Percentiles rank a stretch among this genome's conserved stretches.
Evolutionary conservation across 208 protist species (phyloP).

Genomic region (Herpetomonas muscarum): DNA sequence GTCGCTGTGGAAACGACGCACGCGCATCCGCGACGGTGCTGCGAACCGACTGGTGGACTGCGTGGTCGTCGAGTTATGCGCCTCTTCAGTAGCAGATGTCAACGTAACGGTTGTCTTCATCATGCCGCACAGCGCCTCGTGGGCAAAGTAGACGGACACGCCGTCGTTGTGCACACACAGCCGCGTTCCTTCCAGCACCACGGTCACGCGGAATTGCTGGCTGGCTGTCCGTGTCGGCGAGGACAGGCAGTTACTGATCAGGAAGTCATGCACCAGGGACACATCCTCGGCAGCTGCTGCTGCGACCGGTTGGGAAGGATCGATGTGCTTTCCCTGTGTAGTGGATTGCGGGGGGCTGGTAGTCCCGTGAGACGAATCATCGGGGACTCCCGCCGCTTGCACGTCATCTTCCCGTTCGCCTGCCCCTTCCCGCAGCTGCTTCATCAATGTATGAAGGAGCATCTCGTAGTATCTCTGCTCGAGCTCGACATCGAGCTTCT

Average conservation of each 20-base stretch:
- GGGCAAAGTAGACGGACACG: conserved; percentile 11
- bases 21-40: too few relatives aligned
- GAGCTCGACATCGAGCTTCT: conserved; percentile 25
- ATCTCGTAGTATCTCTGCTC: conserved; percentile 43
- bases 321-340: background rate
- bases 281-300: background rate
- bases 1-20: too few relatives aligned
- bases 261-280: background rate
- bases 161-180: conserved; percentile 12
- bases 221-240: background rate
- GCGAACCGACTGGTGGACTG: too few relatives aligned
- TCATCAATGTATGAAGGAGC: conserved; percentile 28
- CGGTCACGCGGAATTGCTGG: conserved; percentile 3
- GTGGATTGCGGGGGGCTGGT: background rate
- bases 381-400: too few relatives aligned
- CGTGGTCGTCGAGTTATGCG: too few relatives aligned
- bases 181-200: conserved; percentile 4
- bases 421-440: conserved; percentile 20
- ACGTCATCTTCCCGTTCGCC: conserved; percentile 1
- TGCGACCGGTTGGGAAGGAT: too few relatives aligned
- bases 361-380: too few relatives aligned
- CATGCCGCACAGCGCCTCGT: conserved; percentile 2
- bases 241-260: background rate
- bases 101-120: background rate
- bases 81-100: too few relatives aligned